phyloP scores from a whole-genome alignment of 495 filamentous ascomycete genomes.

The Thermothielavioides terrestris region DNA sequence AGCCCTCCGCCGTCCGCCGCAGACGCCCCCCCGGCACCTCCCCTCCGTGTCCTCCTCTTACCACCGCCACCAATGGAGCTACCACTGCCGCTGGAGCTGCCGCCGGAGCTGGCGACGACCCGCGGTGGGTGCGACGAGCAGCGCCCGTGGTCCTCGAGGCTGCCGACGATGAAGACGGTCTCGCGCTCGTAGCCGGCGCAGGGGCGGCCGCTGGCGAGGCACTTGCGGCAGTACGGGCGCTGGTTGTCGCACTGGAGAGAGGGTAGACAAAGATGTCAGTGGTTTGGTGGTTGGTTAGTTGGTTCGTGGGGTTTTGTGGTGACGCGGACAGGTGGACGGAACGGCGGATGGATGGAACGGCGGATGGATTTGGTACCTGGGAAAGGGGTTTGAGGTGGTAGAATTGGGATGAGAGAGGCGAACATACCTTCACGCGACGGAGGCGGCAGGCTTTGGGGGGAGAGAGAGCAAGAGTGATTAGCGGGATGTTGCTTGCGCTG shows the following conservation, averaged over 20 bases:
- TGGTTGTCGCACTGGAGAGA: conserved; percentile 48
- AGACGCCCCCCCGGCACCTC: too few relatives aligned
- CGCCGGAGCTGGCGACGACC: too few relatives aligned
- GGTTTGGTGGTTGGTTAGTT: not conserved
- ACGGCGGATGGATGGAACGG: too few relatives aligned
- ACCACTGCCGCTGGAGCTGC: too few relatives aligned
- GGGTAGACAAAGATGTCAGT: not conserved
- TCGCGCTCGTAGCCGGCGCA: conserved; percentile 54
- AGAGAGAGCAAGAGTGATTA: not conserved
- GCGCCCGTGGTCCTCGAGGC: conserved; percentile 35
- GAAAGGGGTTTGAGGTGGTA: too few relatives aligned
- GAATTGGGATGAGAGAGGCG: too few relatives aligned
- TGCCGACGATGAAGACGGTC: conserved; percentile 43
- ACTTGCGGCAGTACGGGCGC: conserved; percentile 54
- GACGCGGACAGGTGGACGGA: too few relatives aligned
- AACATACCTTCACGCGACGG: conserved; percentile 31
- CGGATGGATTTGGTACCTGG: too few relatives aligned
- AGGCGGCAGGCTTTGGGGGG: conserved; percentile 33
- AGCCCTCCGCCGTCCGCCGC: too few relatives aligned
- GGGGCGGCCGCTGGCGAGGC: conserved; percentile 52
- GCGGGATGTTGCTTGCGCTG: too few relatives aligned
- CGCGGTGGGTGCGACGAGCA: conserved; percentile 41
- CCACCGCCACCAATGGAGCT: too few relatives aligned
- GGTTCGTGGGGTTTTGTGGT: not conserved
- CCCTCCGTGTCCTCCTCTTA: too few relatives aligned